phyloP scores from a whole-genome alignment of 768 basidiomycete genomes.

The Daedaleopsis sinensis region DNA sequence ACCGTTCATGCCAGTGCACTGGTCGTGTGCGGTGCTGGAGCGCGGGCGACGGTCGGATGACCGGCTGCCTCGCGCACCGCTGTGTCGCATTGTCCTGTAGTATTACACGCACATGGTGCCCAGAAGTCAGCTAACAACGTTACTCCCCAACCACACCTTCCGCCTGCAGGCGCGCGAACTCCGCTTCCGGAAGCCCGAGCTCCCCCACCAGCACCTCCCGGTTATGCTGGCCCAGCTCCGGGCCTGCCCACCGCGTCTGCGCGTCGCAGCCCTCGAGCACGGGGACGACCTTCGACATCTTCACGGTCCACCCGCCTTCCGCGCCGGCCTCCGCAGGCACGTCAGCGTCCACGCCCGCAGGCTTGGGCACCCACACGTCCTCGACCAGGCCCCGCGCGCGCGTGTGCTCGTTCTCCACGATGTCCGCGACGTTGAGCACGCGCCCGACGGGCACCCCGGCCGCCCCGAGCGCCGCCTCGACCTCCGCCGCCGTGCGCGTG shows the following conservation, averaged over 20 bases:
- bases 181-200: constrained; percentile 30
- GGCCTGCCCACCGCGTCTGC: constrained; percentile 69
- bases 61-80: background rate
- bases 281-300: constrained; percentile 69
- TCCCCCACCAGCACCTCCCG: constrained; percentile 35
- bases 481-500: constrained; percentile 52
- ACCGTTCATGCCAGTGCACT: background rate
- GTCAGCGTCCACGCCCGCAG: background rate
- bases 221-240: constrained; percentile 56
- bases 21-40: background rate
- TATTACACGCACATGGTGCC: background rate
- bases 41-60: background rate
- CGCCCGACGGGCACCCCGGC: constrained; percentile 67
- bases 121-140: background rate
- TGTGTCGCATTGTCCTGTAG: background rate
- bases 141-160: constrained; percentile 31
- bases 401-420: constrained; percentile 60
- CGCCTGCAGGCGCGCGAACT: constrained; percentile 26
- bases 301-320: constrained; percentile 57
- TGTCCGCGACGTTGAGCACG: constrained; percentile 63
- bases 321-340: constrained; percentile 1
- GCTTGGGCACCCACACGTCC: constrained; percentile 54
- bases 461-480: constrained; percentile 48
- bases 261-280: constrained; percentile 60
- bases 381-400: constrained; percentile 57